Evolutionary conservation across 2,329 filamentous ascomycete species (phyloP).

Genomic region (Cryphonectria parasitica): DNA sequence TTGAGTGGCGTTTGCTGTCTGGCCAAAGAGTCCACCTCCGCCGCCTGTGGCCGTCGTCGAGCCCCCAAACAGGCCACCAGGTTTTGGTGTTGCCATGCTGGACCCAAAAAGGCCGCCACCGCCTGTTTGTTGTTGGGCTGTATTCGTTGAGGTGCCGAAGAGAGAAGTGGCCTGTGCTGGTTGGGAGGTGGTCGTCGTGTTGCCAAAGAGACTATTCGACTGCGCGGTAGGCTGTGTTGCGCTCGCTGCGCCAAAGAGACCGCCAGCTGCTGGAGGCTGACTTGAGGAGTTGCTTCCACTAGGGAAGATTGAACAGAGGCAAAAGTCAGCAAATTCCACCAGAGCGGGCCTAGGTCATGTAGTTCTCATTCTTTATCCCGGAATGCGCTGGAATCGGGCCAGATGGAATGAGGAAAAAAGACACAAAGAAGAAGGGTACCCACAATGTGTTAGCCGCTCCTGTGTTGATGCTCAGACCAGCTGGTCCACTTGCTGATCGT

Average conservation of each 20-base stretch:
- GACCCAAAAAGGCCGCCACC: slow-evolving; percentile 22
- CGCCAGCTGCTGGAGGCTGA: slow-evolving; percentile 40
- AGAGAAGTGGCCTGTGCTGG: slow-evolving; percentile 32
- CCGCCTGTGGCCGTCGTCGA: slow-evolving; percentile 30
- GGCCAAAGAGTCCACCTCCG: slow-evolving; percentile 28
- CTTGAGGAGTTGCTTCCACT: slow-evolving; percentile 37
- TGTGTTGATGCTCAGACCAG: slow-evolving; percentile 67
- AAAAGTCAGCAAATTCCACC: slow-evolving; percentile 18
- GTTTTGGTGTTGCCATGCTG: slow-evolving; percentile 33
- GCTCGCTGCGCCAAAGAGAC: slow-evolving; percentile 35
- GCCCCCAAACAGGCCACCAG: slow-evolving; percentile 30
- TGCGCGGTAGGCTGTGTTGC: slow-evolving; percentile 34
- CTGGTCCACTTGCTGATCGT: slow-evolving; percentile 63
- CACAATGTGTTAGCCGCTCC: slow-evolving; percentile 62
- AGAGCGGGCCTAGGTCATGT: slow-evolving; percentile 21
- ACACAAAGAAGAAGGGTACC: slow-evolving; percentile 34
- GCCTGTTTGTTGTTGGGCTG: slow-evolving; percentile 30
- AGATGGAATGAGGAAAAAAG: slow-evolving; percentile 11
- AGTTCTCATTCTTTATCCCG: neutral
- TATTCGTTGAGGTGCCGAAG: slow-evolving; percentile 36
- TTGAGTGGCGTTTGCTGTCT: slow-evolving; percentile 16
- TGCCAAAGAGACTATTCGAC: slow-evolving; percentile 41
- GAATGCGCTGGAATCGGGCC: neutral
- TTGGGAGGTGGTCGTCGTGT: slow-evolving; percentile 21
- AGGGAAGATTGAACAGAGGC: neutral